These are phyloP conservation scores for Podila minutissima DNA, from an alignment of 192 early-diverging fungal genomes.

Conservation along the genomic window DNA sequence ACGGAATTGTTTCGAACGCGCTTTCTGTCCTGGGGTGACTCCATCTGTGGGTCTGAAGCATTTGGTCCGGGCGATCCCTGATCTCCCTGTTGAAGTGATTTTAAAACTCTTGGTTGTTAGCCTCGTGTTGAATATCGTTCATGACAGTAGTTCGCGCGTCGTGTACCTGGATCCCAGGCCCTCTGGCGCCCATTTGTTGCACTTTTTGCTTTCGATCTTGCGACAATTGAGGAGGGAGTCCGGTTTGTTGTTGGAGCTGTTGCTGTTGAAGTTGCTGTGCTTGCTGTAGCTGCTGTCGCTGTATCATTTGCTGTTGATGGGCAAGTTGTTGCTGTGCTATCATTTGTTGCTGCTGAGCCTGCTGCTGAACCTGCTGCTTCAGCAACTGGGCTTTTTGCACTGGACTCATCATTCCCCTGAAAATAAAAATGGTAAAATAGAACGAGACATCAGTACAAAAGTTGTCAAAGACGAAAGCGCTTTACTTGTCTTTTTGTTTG, in stretches of 20 bases:
- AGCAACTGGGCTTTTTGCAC: conserved; percentile 8
- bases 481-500: not conserved
- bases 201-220: conserved; percentile 10
- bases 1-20: conserved; percentile 35
- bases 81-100: conserved; percentile 4
- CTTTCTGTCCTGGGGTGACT: conserved; percentile 40
- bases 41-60: conserved; percentile 17
- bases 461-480: no score
- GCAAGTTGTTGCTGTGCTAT: conserved; percentile 16
- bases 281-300: conserved; percentile 11
- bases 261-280: conserved; percentile 23
- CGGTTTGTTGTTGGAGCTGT: conserved; percentile 10
- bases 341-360: conserved; percentile 15
- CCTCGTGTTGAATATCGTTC: not conserved
- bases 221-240: conserved; percentile 5
- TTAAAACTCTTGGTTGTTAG: no score
- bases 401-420: conserved; percentile 25
- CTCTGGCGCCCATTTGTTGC: conserved; percentile 1
- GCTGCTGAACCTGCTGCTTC: conserved; percentile 14
- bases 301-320: conserved; percentile 25
- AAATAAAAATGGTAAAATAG: not conserved
- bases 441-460: not conserved
- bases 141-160: not conserved
- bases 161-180: conserved; percentile 1
- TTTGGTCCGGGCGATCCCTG: conserved; percentile 22